Evolutionary conservation across 148 eudicot genomes (phyloP).

Genomic region (Silene latifolia): DNA sequence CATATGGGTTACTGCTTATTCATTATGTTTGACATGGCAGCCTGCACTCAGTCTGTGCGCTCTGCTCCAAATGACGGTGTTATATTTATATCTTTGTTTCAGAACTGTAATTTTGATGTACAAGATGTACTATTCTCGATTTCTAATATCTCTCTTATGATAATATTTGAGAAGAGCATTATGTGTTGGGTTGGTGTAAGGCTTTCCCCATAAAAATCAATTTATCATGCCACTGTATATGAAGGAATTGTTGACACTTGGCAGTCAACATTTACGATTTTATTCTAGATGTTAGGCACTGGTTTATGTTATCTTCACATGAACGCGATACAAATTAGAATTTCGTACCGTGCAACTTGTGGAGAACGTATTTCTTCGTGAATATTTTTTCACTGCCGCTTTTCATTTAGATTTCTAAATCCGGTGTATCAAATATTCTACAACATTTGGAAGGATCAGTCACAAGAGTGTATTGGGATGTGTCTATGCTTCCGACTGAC

Average conservation of each 20-base stretch:
- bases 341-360: neutral
- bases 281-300: neutral
- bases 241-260: neutral
- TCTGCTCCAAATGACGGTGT: constrained; percentile 11
- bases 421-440: neutral
- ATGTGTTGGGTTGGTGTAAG: constrained; percentile 2
- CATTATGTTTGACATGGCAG: constrained; percentile 13
- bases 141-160: neutral
- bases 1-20: constrained; percentile 5
- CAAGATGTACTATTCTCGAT: constrained; percentile 7
- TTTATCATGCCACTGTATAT: neutral
- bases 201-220: neutral
- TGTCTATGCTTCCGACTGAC: neutral
- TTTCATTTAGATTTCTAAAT: neutral
- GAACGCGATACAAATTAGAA: neutral
- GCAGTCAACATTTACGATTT: neutral
- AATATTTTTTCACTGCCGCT: neutral
- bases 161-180: constrained; percentile 6
- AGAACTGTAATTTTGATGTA: neutral
- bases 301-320: neutral
- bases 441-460: constrained; percentile 5
- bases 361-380: neutral
- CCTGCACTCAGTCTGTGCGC: neutral
- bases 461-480: neutral
- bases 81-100: neutral